A percentile compares a stretch with the other conserved stretches of the same genome.
phyloP scores from a whole-genome alignment of 192 early-diverging fungal species.

The Lunasporangiospora selenospora region DNA sequence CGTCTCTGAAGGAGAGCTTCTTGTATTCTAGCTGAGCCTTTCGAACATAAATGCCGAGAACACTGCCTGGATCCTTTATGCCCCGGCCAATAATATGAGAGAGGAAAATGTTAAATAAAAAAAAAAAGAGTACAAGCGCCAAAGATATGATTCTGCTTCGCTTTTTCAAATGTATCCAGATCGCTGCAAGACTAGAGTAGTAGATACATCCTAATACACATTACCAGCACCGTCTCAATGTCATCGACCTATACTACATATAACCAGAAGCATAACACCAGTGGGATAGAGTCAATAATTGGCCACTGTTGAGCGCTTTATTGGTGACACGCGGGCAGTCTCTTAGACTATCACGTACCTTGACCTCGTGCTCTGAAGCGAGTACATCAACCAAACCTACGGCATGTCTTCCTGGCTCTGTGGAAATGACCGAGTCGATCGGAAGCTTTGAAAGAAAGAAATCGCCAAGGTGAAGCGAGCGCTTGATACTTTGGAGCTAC shows the following conservation, averaged over 20 bases:
- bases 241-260: too few relatives aligned
- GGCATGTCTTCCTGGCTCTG: not conserved
- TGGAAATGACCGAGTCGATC: not conserved
- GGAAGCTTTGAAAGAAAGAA: slow-evolving; percentile 23
- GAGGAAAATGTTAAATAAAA: too few relatives aligned
- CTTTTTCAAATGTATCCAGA: not conserved
- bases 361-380: not conserved
- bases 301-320: too few relatives aligned
- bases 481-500: slow-evolving; percentile 29
- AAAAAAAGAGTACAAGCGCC: too few relatives aligned
- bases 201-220: too few relatives aligned
- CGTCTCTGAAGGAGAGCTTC: slow-evolving; percentile 27
- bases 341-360: too few relatives aligned
- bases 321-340: too few relatives aligned
- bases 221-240: too few relatives aligned
- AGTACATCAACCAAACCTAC: slow-evolving; percentile 22
- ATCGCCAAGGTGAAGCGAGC: slow-evolving; percentile 20
- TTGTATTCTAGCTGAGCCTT: slow-evolving; percentile 46
- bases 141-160: too few relatives aligned
- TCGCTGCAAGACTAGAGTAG: not conserved
- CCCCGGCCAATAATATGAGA: too few relatives aligned
- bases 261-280: too few relatives aligned
- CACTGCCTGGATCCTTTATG: slow-evolving; percentile 38
- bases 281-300: too few relatives aligned
- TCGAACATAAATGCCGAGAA: slow-evolving; percentile 48